phyloP scores from a whole-genome alignment of 257 asterid species.

The Catharanthus roseus region DNA sequence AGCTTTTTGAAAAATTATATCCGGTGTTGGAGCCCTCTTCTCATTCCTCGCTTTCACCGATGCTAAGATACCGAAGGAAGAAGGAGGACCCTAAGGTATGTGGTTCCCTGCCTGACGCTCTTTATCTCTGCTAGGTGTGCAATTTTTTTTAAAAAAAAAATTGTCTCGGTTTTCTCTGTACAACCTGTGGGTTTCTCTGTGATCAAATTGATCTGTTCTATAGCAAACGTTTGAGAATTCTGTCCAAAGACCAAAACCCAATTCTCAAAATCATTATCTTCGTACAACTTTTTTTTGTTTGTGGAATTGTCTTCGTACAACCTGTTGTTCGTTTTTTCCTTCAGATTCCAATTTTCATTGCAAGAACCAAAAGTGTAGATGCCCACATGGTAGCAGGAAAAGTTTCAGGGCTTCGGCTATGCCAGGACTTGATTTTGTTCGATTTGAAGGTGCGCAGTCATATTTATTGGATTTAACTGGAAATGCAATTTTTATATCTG shows the following conservation, averaged over 20 bases:
- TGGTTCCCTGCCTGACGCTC: no score
- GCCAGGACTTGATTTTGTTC: constrained; percentile 55
- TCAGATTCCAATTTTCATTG: constrained; percentile 32
- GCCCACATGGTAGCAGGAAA: constrained; percentile 28
- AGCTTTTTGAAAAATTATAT: no score
- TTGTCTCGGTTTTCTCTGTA: no score
- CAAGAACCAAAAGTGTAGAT: constrained; percentile 29
- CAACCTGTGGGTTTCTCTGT: no score
- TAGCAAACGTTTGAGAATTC: constrained; percentile 36
- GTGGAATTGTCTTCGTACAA: no score
- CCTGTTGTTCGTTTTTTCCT: constrained; percentile 15
- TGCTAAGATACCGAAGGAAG: no score
- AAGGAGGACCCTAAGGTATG: no score
- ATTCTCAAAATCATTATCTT: constrained; percentile 22
- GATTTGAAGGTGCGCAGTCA: constrained; percentile 65
- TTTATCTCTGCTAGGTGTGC: no score
- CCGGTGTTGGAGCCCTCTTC: no score
- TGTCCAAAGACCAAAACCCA: constrained; percentile 31
- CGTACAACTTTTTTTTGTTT: no score
- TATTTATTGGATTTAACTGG: constrained; percentile 61
- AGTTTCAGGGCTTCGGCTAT: constrained; percentile 42
- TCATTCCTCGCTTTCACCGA: no score
- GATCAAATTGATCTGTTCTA: constrained; percentile 35
- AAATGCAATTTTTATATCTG: constrained; percentile 52
- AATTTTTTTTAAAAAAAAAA: no score